Evolutionary conservation across 169 alveolate species (phyloP), one percentile per base, ranked within the genome.

Genomic region (Cytauxzoon felis): DNA sequence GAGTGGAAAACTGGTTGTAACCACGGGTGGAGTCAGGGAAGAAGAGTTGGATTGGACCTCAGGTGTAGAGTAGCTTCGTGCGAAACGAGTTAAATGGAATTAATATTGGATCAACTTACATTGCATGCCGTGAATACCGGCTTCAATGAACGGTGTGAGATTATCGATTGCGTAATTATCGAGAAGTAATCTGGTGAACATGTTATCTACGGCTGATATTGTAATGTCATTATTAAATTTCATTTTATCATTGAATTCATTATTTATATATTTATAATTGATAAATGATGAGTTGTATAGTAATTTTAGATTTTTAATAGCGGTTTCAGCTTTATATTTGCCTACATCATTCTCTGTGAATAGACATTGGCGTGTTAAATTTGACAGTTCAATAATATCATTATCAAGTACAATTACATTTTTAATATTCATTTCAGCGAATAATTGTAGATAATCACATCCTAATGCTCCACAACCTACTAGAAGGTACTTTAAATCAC

Each of bases 381-480:
- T 76, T 4, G 80, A 64, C 7, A 54, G 32, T 19, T 76, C 86
- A 11, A 76, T 80, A n/a, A 30, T 21, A 38, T 76, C 86, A 34
- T 65, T 49, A 32, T 76, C 86, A 21, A 66, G 34, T 3, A 65
- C 66, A 19, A 73, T 64, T 0, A 76, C 73, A 42, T 56, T 27
- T 18, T 48, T 26, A 3, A 76, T 73, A 41, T 51, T 58, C 86
- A 76, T 76, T n/a, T 58, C 58, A 5, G 66, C 67, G 29, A 76
- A 1, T 47, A 76, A 32, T 24, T 47, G 65, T 9, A 76, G 60
- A 24, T 65, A 65, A 9, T 76, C 86, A 26, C 86, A 76, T 1
- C 86, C 86, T 34, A 76, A 33, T 18, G 86, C 86, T 30, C 86
- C 86, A 9, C 76, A 71, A 7, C 86, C 86, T 11, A 76, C 69